These are phyloP conservation scores for Heliocybe sulcata DNA, from an alignment of 1,284 basidiomycete genomes.

Conservation along the genomic window DNA sequence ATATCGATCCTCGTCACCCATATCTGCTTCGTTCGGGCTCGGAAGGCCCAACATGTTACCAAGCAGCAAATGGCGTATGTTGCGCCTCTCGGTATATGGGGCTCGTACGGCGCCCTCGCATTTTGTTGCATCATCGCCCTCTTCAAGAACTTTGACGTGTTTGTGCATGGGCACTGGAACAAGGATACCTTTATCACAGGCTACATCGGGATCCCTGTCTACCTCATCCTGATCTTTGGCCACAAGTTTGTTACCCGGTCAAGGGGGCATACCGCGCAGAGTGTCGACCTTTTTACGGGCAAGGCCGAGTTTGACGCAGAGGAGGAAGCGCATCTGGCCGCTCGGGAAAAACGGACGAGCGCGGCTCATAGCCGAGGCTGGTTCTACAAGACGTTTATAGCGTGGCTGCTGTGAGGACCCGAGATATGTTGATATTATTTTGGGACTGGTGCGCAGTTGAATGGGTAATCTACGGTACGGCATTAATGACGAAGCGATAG, in stretches of 20 bases:
- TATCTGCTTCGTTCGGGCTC: neutral
- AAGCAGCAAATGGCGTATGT: neutral
- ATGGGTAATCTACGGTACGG: neutral
- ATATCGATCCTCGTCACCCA: slow-evolving; percentile 65
- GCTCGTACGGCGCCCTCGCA: neutral
- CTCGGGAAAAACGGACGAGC: neutral
- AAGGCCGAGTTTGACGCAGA: neutral
- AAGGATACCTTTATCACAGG: neutral
- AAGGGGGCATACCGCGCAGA: neutral
- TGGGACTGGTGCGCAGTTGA: neutral
- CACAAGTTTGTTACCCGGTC: neutral
- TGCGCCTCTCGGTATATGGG: neutral
- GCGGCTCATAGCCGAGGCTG: neutral
- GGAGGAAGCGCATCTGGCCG: neutral
- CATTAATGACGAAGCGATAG: neutral
- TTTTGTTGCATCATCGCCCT: slow-evolving; percentile 1
- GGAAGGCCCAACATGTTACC: neutral
- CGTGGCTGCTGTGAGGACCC: neutral
- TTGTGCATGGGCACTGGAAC: neutral
- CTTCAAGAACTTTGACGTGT: slow-evolving; percentile 1
- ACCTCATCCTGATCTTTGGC: slow-evolving; percentile 1
- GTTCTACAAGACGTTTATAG: slow-evolving; percentile 1
- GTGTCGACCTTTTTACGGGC: neutral
- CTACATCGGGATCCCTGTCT: slow-evolving; percentile 1
- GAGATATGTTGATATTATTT: neutral